Base-by-base conservation (phyloP, 2,329 filamentous ascomycete species). In the Microdochium nivale region DNA sequence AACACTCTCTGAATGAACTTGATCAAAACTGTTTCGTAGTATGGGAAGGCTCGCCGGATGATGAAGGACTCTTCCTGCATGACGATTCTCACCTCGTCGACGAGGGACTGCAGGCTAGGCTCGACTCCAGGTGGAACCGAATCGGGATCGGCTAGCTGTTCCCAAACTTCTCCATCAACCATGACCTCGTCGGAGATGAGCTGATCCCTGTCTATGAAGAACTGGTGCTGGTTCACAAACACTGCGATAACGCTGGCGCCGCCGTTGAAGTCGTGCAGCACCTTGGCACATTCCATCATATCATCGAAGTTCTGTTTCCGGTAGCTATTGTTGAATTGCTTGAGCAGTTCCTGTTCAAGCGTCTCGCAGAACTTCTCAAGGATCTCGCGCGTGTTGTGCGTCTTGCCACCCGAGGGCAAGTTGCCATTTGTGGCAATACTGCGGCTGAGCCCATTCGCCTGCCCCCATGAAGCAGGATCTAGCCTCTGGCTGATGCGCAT, bases 221-320 rank as follows among this genome's bases (percentile, higher is more conserved):
- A 99, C 63, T 96, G 90, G 70, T 99, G 95, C 67, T 99, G 94
- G 65, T 99, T 99, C 64, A 99, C 92, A 67, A 97, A 99, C 11
- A 92, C 78, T 14, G 89, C 92, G 68, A 96, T 95, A 54, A 97
- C 94, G 65, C 91, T 97, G 52, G 90, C 84, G 49, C 94, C 94
- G 50, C 94, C 90, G 67, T 92, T 96, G 76, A 99, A 99, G 69
- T 97, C 94, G 65, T 94, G 81, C 55, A 99, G 75, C 43, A 96
- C 94, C 62, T 88, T 88, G 51, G 95, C 89, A 66, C 94, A 99
- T 66, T 97, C 94, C 72, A 89, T 86, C 95, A 99, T 99, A 62
- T 95, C 91, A 59, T 96, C 90, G 63, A 95, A 96, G 69, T 97
- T 96, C 62, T 95, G 90, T 59, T 87, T 84, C 56, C 91, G 81